phyloP scores from a whole-genome alignment of 2,329 filamentous ascomycete species.

The Tolypocladium cylindrosporum region DNA sequence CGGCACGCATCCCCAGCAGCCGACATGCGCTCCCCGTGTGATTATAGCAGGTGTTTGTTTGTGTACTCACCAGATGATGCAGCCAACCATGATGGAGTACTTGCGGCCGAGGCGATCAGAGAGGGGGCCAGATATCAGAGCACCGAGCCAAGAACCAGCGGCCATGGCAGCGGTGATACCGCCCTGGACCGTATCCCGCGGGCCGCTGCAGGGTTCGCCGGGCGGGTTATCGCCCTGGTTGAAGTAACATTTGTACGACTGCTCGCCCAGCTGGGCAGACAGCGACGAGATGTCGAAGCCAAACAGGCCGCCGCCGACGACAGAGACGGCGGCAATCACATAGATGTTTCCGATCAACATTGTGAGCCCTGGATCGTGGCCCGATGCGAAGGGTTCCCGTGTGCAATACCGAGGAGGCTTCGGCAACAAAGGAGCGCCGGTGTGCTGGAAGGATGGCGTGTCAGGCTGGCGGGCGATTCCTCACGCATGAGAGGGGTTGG shows the following conservation, averaged over 20 bases:
- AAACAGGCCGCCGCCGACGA: conserved; percentile 32
- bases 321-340: conserved; percentile 23
- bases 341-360: conserved; percentile 24
- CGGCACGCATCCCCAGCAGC: not conserved
- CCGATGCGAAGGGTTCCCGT: not conserved
- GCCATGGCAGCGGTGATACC: conserved; percentile 43
- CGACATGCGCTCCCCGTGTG: not conserved
- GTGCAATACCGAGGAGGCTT: not conserved
- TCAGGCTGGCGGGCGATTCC: not conserved
- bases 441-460: not conserved
- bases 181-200: conserved; percentile 33
- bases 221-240: conserved; percentile 24
- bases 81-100: conserved; percentile 39
- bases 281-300: conserved; percentile 50
- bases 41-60: no score
- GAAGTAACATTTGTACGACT: conserved; percentile 27
- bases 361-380: not conserved
- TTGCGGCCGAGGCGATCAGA: conserved; percentile 41
- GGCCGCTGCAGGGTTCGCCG: conserved; percentile 20
- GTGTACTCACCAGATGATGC: conserved; percentile 35
- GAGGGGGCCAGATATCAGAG: conserved; percentile 35
- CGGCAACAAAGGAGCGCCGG: not conserved
- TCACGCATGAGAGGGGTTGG: not conserved
- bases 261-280: conserved; percentile 31
- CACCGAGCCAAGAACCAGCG: conserved; percentile 40